phyloP scores from a whole-genome alignment of 306 rosid species.

The Glycine tomentella region DNA sequence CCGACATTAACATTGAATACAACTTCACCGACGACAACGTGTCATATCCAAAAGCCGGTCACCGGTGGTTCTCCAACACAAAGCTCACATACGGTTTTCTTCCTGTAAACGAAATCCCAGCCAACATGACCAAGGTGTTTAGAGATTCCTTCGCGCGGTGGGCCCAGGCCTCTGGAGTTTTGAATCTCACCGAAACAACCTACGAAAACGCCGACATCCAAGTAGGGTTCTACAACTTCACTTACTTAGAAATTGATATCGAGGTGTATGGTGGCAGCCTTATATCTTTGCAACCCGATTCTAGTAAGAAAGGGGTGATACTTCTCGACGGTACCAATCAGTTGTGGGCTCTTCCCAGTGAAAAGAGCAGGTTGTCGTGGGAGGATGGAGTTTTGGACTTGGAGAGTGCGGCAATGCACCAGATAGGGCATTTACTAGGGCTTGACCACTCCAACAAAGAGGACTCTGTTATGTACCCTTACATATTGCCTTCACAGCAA shows the following conservation, averaged over 20 bases:
- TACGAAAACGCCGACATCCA: too few relatives aligned
- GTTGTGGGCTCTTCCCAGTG: not conserved
- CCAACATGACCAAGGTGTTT: not conserved
- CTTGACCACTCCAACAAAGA: not conserved
- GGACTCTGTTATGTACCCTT: not conserved
- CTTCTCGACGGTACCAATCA: not conserved
- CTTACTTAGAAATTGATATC: too few relatives aligned
- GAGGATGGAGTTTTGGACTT: not conserved
- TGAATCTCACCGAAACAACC: not conserved
- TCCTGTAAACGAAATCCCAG: not conserved
- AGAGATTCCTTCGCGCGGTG: not conserved
- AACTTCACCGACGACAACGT: not conserved
- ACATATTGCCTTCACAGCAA: not conserved
- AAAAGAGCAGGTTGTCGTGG: too few relatives aligned
- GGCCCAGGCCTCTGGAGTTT: not conserved
- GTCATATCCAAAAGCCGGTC: not conserved
- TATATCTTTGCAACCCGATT: not conserved
- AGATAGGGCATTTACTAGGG: not conserved
- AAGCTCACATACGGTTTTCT: constrained; percentile 2
- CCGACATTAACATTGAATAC: not conserved
- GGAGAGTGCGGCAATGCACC: not conserved
- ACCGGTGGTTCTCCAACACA: not conserved
- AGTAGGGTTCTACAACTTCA: too few relatives aligned
- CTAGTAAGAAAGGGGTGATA: not conserved
- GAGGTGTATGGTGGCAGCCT: not conserved